Evolutionary conservation across 129 eudicot species (phyloP), one percentile per base, ranked within the genome.

Genomic region (Sambucus nigra): DNA sequence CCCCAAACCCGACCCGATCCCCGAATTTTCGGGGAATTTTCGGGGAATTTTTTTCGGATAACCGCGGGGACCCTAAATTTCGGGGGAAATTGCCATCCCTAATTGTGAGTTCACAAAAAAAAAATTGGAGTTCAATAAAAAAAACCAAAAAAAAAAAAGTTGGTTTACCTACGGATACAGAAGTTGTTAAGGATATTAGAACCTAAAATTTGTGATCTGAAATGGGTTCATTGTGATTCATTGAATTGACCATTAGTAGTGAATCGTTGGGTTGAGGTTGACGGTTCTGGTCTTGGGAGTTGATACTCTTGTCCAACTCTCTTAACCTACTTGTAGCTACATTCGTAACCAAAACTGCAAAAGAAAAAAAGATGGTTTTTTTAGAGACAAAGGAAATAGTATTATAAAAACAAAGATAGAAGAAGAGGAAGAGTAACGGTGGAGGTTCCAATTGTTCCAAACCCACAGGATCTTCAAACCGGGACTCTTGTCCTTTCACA

Each of bases 371-470:
- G 25, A n/a, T n/a, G n/a, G n/a, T n/a, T n/a, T n/a, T n/a, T n/a
- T n/a, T n/a, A n/a, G n/a, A n/a, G n/a, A n/a, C n/a, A n/a, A n/a
- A n/a, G n/a, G n/a, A n/a, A n/a, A n/a, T n/a, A 17, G 39, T 29
- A 20, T 25, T 0, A 19, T 8, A 9, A 22, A 14, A 15, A 24
- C 10, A 9, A 18, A 33, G 22, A 64, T 22, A 48, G 59, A 26
- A 10, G 25, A 20, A 16, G 15, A 29, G 25, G 17, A 17, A 8
- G 25, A 8, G 50, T 70, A 83, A 86, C 64, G 45, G 80, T 83
- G 47, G 94, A 86, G 9, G 94, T 83, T 44, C 94, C 94, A 73
- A 83, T 60, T 16, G 94, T 79, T n/a, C 94, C 94, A 83, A n/a
- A 83, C 5, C 94, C 94, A 83, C 0, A 83, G 87, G 55, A 83